Evolutionary conservation across 2,329 filamentous ascomycete genomes (phyloP), one percentile per base, ranked within the genome.

Genomic region (Aspergillus sp.): DNA sequence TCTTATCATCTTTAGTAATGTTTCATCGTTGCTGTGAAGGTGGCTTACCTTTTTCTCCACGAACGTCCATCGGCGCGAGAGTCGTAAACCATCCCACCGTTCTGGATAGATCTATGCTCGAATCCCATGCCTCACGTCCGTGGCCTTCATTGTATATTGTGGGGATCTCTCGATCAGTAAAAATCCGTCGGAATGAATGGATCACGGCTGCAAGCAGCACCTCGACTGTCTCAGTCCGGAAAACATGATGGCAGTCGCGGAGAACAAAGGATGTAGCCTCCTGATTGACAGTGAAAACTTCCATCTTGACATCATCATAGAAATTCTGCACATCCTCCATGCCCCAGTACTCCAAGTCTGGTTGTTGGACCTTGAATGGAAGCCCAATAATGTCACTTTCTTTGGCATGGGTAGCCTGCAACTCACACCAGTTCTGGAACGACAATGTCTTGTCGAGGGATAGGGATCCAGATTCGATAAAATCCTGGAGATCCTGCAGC

Each of bases 81-180:
- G 76, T 76, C 0, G 77, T 79, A 49, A 79, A 80, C 77, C 77
- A 80, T 4, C 77, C 77, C 11, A 79, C 68, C 0, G 77, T 79
- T 22, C 72, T 62, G 0, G 76, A 75, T 3, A 79, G 67, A 49
- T 79, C 77, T 45, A 79, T 69, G 17, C 63, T 68, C 2, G 68
- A 45, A 51, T 75, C 68, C 66, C 75, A 78, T 0, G 73, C 57
- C 57, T 79, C 76, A 20, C 77, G 72, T 6, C 77, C 77, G 51
- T 79, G 76, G 1, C 76, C 75, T 62, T 80, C 78, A 42, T 77
- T 79, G 57, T 76, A 78, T 13, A 80, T 69, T 0, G 74, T 73
- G 0, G 76, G 72, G 2, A 70, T 58, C 4, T 64, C 60, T 26
- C 78, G 67, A 40, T 77, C 73, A 0, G 65, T 62, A 53, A 80